phyloP scores from a whole-genome alignment of 75 land plant species.

The Picea sitchensis region DNA sequence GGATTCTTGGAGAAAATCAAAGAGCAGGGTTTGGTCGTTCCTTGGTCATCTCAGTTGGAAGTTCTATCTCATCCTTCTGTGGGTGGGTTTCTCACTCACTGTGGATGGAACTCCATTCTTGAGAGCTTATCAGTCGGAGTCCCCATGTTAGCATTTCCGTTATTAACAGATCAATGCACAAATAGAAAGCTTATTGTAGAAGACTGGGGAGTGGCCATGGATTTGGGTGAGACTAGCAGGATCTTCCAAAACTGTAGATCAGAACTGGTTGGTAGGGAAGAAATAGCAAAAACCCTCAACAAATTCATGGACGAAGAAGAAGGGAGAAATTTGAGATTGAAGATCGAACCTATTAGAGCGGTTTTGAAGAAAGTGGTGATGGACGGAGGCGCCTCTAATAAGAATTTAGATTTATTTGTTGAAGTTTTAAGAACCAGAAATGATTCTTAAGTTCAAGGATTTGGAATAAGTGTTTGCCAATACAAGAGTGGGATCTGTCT shows the following conservation, averaged over 20 bases:
- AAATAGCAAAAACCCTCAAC: slow-evolving; percentile 15
- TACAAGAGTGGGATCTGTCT: too few species aligned
- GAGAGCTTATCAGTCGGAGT: slow-evolving; percentile 50
- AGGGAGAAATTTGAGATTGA: slow-evolving; percentile 10
- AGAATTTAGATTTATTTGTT: not conserved
- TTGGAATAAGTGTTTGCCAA: too few species aligned
- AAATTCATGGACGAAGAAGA: slow-evolving; percentile 15
- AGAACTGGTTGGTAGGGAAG: not conserved
- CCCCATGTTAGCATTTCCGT: slow-evolving; percentile 53
- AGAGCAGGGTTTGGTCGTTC: slow-evolving; percentile 36
- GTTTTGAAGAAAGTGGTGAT: not conserved
- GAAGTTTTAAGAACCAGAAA: not conserved
- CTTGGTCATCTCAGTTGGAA: slow-evolving; percentile 42
- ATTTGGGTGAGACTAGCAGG: slow-evolving; percentile 13
- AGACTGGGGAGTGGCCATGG: slow-evolving; percentile 42
- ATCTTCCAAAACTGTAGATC: not conserved
- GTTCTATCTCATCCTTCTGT: slow-evolving; percentile 42
- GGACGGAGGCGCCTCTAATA: slow-evolving; percentile 27
- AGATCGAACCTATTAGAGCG: slow-evolving; percentile 7
- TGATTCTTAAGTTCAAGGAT: too few species aligned
- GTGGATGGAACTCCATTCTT: slow-evolving; percentile 65
- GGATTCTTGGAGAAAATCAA: slow-evolving; percentile 27
- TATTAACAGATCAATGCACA: slow-evolving; percentile 41
- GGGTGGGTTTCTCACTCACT: slow-evolving; percentile 58
- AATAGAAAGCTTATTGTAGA: slow-evolving; percentile 45